Percentiles rank a stretch among this genome's conserved stretches.
Evolutionary conservation across 2,329 filamentous ascomycete genomes (phyloP).

Genomic region (Penicillium expansum): DNA sequence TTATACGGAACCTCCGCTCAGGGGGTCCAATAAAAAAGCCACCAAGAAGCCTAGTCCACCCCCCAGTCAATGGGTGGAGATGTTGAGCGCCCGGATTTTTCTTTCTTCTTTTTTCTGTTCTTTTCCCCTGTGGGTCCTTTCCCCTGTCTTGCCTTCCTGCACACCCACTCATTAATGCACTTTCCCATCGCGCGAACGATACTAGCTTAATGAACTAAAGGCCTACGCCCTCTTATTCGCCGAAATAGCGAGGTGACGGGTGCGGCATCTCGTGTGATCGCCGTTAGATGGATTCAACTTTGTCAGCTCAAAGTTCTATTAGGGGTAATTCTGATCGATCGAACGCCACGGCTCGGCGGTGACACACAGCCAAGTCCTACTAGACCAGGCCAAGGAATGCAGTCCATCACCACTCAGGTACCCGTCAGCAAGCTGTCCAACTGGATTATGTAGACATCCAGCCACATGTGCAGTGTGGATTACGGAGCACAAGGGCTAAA

Average conservation of each 20-base stretch:
- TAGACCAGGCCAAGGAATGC: neutral
- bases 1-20: neutral
- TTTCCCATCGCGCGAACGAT: neutral
- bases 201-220: neutral
- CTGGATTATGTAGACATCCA: neutral
- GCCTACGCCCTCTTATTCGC: neutral
- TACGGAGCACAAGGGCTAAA: neutral
- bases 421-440: neutral
- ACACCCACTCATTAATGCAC: neutral
- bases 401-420: neutral
- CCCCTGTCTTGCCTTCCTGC: constrained; percentile 4
- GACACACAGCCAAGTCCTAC: constrained; percentile 3
- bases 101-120: neutral
- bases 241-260: neutral
- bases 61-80: constrained; percentile 1
- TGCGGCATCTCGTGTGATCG: neutral
- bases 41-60: neutral
- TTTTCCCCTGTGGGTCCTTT: neutral
- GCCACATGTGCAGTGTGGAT: neutral
- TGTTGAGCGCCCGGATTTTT: neutral
- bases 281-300: neutral
- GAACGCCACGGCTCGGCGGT: constrained; percentile 1
- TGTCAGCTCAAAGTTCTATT: neutral
- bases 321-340: constrained; percentile 5
- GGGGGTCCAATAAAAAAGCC: neutral